Conservation (phyloP, 2,329 filamentous ascomycete genomes). For the Fusarium caatingaense region DNA sequence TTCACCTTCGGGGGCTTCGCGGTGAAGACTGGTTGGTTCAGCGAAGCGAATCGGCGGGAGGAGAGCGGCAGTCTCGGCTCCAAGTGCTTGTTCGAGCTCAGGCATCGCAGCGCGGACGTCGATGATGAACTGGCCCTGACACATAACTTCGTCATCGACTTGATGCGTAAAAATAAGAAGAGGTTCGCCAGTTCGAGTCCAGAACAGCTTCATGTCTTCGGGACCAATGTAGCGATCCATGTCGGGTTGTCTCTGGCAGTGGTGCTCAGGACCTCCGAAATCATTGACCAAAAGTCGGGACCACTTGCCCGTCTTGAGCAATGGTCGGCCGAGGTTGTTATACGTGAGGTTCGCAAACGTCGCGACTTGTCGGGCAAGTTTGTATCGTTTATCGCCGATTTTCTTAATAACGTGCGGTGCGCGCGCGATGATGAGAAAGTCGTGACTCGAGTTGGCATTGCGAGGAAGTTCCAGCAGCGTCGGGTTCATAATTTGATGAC, state of each 20-base stretch:
- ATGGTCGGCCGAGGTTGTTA: conserved; percentile 12
- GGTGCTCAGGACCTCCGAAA: conserved; percentile 31
- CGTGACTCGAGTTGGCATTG: conserved; percentile 11
- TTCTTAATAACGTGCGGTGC: conserved; percentile 13
- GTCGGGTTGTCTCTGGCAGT: conserved; percentile 31
- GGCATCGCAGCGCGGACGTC: conserved; percentile 37
- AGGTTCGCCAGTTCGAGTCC: conserved; percentile 36
- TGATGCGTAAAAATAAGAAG: conserved; percentile 40
- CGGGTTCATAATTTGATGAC: conserved; percentile 34
- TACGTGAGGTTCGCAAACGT: conserved; percentile 32
- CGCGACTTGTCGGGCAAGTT: conserved; percentile 32
- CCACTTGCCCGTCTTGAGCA: conserved; percentile 22
- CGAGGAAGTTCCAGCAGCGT: conserved; percentile 34
- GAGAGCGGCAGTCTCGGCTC: conserved; percentile 1
- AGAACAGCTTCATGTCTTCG: conserved; percentile 43
- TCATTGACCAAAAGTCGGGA: conserved; percentile 29
- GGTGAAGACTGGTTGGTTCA: conserved; percentile 18
- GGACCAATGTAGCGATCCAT: conserved; percentile 39
- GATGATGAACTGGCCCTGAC: conserved; percentile 37
- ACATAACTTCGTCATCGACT: conserved; percentile 34
- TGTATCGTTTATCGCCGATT: conserved; percentile 22
- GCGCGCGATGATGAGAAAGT: conserved; percentile 37
- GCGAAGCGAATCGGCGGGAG: conserved; percentile 30
- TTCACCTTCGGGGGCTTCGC: conserved; percentile 22
- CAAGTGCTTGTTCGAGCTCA: conserved; percentile 26